Evolutionary conservation across 2,329 filamentous ascomycete genomes (phyloP), one percentile per base, ranked within the genome.

Genomic region (Cladosporium sp.): DNA sequence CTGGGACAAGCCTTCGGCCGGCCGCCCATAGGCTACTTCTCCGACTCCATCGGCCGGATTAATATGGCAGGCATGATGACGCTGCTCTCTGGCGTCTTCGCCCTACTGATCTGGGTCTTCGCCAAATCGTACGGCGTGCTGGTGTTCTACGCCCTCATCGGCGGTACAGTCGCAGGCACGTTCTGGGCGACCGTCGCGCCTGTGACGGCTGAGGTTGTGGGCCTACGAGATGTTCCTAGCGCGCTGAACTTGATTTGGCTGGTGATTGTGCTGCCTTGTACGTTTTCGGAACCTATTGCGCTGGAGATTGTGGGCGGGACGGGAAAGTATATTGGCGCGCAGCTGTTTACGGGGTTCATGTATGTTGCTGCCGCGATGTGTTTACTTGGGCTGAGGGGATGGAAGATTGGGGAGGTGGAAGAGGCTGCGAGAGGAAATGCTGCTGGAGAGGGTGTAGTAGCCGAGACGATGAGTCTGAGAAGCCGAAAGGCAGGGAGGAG

Each of bases 191-290:
- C 88, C 1, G 84, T 90, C 32, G 88, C 82, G 0, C 90, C 91
- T 0, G 87, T 93, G 7, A 86, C 86, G 5, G 89, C 89, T 2
- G 91, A 94, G 76, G 86, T 94, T 1, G 86, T 93, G 34, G 91
- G 91, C 0, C 76, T 94, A 4, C 84, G 85, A 66, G 79, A 90
- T 51, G 82, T 93, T 2, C 89, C 91, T 0, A 87, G 89, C 14
- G 87, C 86, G 71, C 78, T 94, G 47, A 91, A 87, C 63, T 82
- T 94, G 21, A 85, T 88, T 24, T 94, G 91, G 91, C 74, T 93
- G 30, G 81, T 88, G 6, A 83, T 94, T 18, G 86, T 90, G 5
- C 75, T 92, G 11, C 92, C 91, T 0, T 86, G 86, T 14, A 92
- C 89, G 0, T 92, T 85, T 68, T 82, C 81, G 2, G 84, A 86